A percentile compares a stretch with the other conserved stretches of the same genome.
Evolutionary conservation across 495 filamentous ascomycete genomes (phyloP).

Genomic region (Aspergillus baeticus): DNA sequence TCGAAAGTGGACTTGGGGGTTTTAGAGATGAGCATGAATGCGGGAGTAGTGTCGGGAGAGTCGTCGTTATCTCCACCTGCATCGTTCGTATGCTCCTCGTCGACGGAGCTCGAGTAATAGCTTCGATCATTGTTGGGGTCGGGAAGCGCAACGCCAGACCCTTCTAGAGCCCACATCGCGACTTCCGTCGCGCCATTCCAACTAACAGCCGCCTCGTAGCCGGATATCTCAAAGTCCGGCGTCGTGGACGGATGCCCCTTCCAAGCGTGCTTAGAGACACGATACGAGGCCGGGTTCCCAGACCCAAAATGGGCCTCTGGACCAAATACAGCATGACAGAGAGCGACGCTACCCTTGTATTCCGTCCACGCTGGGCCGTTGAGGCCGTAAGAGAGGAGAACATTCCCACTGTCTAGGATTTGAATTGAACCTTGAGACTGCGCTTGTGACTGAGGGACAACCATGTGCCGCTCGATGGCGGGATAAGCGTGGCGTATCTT

Average conservation of each 20-base stretch:
- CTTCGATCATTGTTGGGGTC: conserved; percentile 6
- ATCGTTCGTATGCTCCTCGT: background rate
- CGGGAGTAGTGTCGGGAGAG: background rate
- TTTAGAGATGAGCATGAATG: conserved; percentile 13
- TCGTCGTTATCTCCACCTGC: background rate
- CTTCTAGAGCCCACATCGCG: conserved; percentile 34
- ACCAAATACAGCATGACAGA: conserved; percentile 37
- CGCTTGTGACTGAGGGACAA: conserved; percentile 13
- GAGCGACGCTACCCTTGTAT: conserved; percentile 29
- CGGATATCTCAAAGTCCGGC: conserved; percentile 30
- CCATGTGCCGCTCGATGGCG: conserved; percentile 28
- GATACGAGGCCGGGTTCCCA: conserved; percentile 34
- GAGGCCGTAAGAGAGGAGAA: conserved; percentile 49
- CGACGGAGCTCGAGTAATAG: conserved; percentile 18
- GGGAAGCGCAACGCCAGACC: conserved; percentile 3
- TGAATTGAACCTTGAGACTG: conserved; percentile 48
- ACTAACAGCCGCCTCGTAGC: conserved; percentile 27
- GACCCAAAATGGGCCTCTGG: conserved; percentile 23
- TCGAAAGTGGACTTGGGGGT: conserved; percentile 35
- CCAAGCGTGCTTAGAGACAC: conserved; percentile 38
- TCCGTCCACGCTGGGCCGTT: conserved; percentile 47
- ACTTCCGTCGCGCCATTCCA: conserved; percentile 48
- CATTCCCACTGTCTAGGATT: conserved; percentile 42
- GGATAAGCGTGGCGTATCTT: conserved; percentile 33
- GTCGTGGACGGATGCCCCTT: conserved; percentile 27